Evolutionary conservation across 2,329 filamentous ascomycete species (phyloP), one percentile per base, ranked within the genome.

Genomic region (Aspergillus calidoustus): DNA sequence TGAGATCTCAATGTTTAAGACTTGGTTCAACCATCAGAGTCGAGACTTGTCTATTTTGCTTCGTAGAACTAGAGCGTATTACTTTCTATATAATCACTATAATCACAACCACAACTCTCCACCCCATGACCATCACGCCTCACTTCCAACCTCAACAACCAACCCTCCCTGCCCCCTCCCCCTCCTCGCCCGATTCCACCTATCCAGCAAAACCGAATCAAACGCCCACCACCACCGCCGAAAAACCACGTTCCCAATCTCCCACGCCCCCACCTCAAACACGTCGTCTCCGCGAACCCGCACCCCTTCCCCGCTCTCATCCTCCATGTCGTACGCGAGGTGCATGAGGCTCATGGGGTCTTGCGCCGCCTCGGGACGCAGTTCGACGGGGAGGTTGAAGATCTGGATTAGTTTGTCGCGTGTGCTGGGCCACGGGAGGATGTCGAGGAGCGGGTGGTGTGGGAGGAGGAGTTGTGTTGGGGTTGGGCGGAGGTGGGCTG

Each of bases 211-310:
- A 11, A 77, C 75, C 8, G 77, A 70, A 67, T 88, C 85, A 68
- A 88, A 83, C 41, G 85, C 72, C 73, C 86, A 87, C 84, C 84
- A 88, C 86, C 86, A 88, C 46, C 81, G 79, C 71, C 83, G 80
- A 71, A 87, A 87, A 23, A 87, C 72, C n/a, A 80, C 68, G 71
- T 87, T 84, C 1, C 85, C 85, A 13, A 87, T 78, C 70, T 88
- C 86, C 85, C 85, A 88, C 31, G 76, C 77, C 25, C 71, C 69
- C 6, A 78, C 73, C 53, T 83, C 77, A 63, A 81, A 83, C 22
- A 83, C 81, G 63, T 86, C 82, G 0, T 73, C 69, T 4, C 82
- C 81, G 70, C 80, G 83, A 63, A 88, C 79, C 13, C 81, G 71
- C 55, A 83, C 67, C 1, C 85, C 85, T 65, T 87, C 85, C 0